Evolutionary conservation across 164 flowering plant species (phyloP), one percentile per base, ranked within the genome.

Genomic region (Kalanchoe fedtschenkoi): DNA sequence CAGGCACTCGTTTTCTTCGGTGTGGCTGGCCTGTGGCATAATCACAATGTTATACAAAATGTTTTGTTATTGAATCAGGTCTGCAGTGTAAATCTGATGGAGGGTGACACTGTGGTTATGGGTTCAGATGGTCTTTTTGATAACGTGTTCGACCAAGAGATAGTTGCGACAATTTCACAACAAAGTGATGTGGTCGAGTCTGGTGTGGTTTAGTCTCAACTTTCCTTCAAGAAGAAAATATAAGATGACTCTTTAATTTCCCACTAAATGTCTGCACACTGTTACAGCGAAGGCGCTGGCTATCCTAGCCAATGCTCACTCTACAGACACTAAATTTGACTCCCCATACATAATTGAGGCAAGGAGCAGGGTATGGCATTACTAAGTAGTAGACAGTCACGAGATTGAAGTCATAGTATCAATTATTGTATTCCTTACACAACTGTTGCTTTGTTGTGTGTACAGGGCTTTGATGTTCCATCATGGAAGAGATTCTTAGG

Each of bases 51-150:
- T 37, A 42, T 47, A 22, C 24, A 22, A 47, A 22, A 22, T 47
- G 30, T 1, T 57, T 34, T 28, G 34, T 28, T 37, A 30, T 35
- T 14, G 34, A 39, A 59, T 55, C 82, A 92, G 98, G 86, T 89
- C 64, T 70, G 69, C 67, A 77, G 44, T 29, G 65, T 86, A 56
- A 83, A 92, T 65, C 61, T 89, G 53, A 42, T 69, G 59, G 87
- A 83, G 65, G 89, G 89, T 66, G 98, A 92, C 70, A 77, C 64
- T 33, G 74, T 87, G 11, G 83, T 89, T 21, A 81, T 89, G 96
- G 98, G 95, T 34, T 87, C 98, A 15, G 98, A 92, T 65, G 98
- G 98, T 21, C 85, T 92, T 22, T 91, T 92, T 66, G 98, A 92
- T 65, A 92, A 92, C 74, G 81, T 86, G 44, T 92, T 77, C 59